Evolutionary conservation across 2,329 filamentous ascomycete genomes (phyloP), one percentile per base, ranked within the genome.

Genomic region (Pyricularia pennisetigena): DNA sequence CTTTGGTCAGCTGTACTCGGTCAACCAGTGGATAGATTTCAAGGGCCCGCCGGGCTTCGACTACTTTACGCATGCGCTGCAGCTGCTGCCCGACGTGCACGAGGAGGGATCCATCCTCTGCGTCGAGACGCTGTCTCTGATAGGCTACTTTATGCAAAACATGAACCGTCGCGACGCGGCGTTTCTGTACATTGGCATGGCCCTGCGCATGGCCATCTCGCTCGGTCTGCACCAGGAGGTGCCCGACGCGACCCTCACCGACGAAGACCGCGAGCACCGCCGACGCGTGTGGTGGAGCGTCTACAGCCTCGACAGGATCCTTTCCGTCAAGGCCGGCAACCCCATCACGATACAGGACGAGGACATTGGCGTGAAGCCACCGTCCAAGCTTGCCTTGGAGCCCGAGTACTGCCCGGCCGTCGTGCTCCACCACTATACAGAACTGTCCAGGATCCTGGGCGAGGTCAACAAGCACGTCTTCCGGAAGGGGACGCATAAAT

Each of bases 231-330:
- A 86, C 70, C 82, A 86, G 69, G 84, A 86, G 69, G 79, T 83
- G 0, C 76, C 76, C 0, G 20, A 16, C 29, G 24, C 32, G 24
- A n/a, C 65, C 54, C 28, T 67, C 32, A 35, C n/a, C 49, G 65
- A 67, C 20, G 75, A 75, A 0, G 78, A 78, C 12, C 77, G 80
- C 49, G 84, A 86, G 69, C 82, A 81, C 68, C 79, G 84, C 9
- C 79, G 84, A 8, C 79, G 83, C 8, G 78, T 83, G 4, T 86
- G 83, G 83, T 86, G 84, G 84, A 84, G 81, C 35, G 80, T 85
- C 1, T 86, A 86, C 72, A 85, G 82, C 70, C 75, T 86, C 54
- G 84, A 86, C 72, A 77, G 82, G 16, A 81, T 86, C 30, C 75
- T 85, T 1, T 82, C 81, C 2, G 82, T 83, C 69, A 86, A 85